Conservation (phyloP, 2,329 filamentous ascomycete genomes). For the Fusarium zealandicum region DNA sequence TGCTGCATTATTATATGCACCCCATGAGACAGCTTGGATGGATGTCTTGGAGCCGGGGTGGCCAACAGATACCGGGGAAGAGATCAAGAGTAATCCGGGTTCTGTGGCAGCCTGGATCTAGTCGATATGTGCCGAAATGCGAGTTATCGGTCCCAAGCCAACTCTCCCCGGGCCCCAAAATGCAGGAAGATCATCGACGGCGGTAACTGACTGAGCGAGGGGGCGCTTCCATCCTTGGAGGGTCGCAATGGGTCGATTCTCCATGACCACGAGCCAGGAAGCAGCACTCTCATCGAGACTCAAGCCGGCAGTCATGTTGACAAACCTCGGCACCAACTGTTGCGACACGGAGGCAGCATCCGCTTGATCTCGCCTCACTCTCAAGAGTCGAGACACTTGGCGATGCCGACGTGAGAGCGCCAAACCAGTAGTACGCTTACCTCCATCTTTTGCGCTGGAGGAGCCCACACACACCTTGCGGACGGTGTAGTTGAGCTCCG, state of each 20-base stretch:
- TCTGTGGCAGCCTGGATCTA: neutral
- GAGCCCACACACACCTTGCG: neutral
- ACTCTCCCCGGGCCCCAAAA: neutral
- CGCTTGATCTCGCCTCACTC: neutral
- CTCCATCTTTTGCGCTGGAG: neutral
- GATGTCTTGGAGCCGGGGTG: neutral
- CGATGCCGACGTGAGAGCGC: neutral
- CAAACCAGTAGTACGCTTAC: neutral
- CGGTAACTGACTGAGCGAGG: neutral
- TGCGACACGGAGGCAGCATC: slow-evolving; percentile 4
- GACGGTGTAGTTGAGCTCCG: neutral
- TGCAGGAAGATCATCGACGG: neutral
- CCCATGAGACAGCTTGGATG: neutral
- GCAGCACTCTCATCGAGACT: too few relatives aligned
- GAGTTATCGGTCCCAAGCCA: neutral
- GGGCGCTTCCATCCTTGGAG: neutral
- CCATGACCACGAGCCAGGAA: neutral
- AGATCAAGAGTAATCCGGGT: neutral
- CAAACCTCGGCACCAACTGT: slow-evolving; percentile 11
- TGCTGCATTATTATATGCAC: neutral
- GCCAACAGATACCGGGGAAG: neutral
- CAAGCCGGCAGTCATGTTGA: neutral
- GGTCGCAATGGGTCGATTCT: slow-evolving; percentile 6
- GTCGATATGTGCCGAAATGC: neutral
- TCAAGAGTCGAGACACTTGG: neutral